phyloP scores from a whole-genome alignment of 345 rosid species.

The Nasturtium officinale region DNA sequence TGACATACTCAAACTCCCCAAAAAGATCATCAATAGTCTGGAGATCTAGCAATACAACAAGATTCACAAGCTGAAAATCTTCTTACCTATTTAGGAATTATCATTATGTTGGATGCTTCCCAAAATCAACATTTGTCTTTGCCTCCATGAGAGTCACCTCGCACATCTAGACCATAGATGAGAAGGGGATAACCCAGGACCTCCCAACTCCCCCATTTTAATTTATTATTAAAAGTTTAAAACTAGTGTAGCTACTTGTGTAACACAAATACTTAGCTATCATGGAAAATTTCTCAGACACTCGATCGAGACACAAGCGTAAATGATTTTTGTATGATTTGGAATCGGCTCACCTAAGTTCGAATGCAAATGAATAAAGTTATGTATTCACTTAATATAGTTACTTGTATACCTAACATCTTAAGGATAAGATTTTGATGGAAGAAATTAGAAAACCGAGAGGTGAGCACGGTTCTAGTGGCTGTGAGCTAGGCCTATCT shows the following conservation, averaged over 20 bases:
- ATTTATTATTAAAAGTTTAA: not conserved
- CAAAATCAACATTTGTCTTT: conserved; percentile 19
- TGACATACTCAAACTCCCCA: conserved; percentile 5
- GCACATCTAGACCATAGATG: conserved; percentile 45
- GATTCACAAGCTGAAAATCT: not conserved
- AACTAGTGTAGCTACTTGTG: conserved; percentile 8
- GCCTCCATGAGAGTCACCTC: conserved; percentile 38
- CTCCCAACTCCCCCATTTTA: conserved; percentile 10
- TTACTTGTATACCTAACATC: conserved; percentile 15
- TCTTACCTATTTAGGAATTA: conserved; percentile 9
- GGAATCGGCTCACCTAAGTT: conserved; percentile 61
- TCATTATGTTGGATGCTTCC: not conserved
- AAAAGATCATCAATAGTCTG: not conserved
- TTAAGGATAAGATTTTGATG: conserved; percentile 64
- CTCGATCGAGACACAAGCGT: conserved; percentile 13
- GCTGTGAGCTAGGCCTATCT: conserved; percentile 3
- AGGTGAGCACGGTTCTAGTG: conserved; percentile 44
- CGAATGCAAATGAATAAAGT: conserved; percentile 57
- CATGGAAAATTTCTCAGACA: not conserved
- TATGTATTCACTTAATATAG: not conserved
- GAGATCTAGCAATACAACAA: not conserved
- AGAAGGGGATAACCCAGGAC: conserved; percentile 38
- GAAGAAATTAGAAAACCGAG: conserved; percentile 61
- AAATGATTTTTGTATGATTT: conserved; percentile 55
- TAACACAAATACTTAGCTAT: not conserved